These are phyloP conservation scores for Fraxinus albicans DNA, from an alignment of 305 asterid genomes.

Conservation along the genomic window DNA sequence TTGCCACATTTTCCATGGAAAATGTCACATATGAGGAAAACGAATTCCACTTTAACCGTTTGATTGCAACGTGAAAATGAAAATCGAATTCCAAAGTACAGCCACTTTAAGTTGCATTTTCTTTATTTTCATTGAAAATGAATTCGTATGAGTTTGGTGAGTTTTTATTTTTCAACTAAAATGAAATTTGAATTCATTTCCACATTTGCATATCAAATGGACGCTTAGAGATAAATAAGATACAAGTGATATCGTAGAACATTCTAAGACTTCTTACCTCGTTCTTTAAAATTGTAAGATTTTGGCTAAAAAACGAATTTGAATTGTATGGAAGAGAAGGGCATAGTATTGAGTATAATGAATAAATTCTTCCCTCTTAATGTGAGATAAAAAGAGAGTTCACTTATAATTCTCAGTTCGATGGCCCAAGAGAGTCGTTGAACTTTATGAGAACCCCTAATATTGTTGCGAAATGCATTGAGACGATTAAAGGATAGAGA, in stretches of 20 bases:
- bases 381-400: not conserved
- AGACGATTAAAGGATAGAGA: not conserved
- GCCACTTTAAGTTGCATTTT: no score
- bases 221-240: not conserved
- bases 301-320: not conserved
- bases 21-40: no score
- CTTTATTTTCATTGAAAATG: no score
- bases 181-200: no score
- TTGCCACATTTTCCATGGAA: no score
- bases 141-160: no score
- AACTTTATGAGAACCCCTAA: not conserved
- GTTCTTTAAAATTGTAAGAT: not conserved
- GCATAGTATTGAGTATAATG: not conserved
- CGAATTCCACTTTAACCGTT: no score
- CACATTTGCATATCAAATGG: no score
- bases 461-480: not conserved
- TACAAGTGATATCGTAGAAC: slow-evolving; percentile 26
- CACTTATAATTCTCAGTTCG: not conserved
- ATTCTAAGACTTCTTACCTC: slow-evolving; percentile 21
- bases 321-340: not conserved
- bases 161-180: no score
- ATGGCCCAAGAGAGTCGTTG: not conserved
- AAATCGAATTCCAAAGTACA: no score
- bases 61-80: no score
- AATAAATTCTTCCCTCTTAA: no score